Base-by-base conservation (phyloP, 768 basidiomycete species). In the Hypholoma fasciculare region DNA sequence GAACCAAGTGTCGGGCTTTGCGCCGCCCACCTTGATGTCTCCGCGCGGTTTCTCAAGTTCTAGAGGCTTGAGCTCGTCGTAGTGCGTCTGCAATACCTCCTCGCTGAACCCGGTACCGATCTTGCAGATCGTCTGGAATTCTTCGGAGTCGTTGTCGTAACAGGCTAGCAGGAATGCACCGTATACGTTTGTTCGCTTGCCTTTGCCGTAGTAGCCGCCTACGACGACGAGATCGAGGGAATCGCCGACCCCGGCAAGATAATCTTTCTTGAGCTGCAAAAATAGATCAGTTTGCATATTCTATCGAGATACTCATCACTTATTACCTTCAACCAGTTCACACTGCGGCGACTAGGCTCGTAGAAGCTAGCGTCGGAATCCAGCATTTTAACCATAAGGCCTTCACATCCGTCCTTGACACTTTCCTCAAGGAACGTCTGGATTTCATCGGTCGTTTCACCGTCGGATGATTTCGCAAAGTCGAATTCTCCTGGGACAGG, bases 301-400 rank as follows among this genome's bases (percentile, higher is more conserved):
- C 19, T 7, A 40, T 5, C 30, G 30, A 9, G 7, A 34, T 34
- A 1, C n/a, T 11, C 16, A 47, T 34, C 20, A n/a, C 49, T 13
- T 17, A 55, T 63, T 71, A 94, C 96, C 86, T 99, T 99, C 14
- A 99, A 77, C 97, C 97, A 99, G 69, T 98, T 98, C 54, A 98
- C 90, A 74, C 92, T 95, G 40, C 97, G 80, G 57, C 96, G 78
- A 71, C 94, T 96, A 8, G 97, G 97, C 73, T 98, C 96, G 69
- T 99, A 99, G 66, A 84, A 92, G 71, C 94, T 93, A 7, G 89
- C 92, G 39, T 94, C 89, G 47, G 85, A 89, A 42, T 96, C 93
- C 16, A 99, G 77, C 94, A 97, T 96, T 78, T 99, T 99, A 58
- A 99, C 94, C 97, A 99, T 99, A 47, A 99, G 82, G 9, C 97